A percentile compares a stretch with the other conserved stretches of the same genome.
Conservation (phyloP, 2,329 filamentous ascomycete genomes). For the Lasiodiplodia citricola region DNA sequence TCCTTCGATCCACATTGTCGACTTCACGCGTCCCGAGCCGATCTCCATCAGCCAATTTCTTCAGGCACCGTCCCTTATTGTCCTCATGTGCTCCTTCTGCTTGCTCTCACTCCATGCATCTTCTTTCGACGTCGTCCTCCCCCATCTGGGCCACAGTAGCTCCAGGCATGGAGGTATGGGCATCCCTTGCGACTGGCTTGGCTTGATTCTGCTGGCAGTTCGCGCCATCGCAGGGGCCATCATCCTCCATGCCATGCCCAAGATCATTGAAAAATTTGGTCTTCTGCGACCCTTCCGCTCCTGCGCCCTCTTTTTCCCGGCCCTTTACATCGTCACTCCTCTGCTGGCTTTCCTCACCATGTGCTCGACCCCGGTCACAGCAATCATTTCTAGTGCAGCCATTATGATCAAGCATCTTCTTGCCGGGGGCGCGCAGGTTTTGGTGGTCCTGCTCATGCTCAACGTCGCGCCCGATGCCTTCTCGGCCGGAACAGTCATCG, state of each 20-base stretch:
- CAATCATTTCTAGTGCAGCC: conserved; percentile 45
- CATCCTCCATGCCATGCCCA: conserved; percentile 46
- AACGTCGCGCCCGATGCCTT: conserved; percentile 55
- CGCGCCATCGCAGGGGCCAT: conserved; percentile 48
- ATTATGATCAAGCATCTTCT: conserved; percentile 52
- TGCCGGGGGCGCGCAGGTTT: conserved; percentile 48
- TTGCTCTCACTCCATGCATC: conserved; percentile 62
- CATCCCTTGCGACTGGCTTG: conserved; percentile 52
- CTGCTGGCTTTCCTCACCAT: conserved; percentile 45
- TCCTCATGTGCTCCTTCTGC: conserved; percentile 56
- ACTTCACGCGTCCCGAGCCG: conserved; percentile 43
- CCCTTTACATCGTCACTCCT: conserved; percentile 48
- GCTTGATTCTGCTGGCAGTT: conserved; percentile 48
- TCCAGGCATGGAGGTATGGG: conserved; percentile 53
- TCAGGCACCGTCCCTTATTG: conserved; percentile 51
- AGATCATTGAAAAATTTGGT: conserved; percentile 45
- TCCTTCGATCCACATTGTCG: conserved; percentile 43
- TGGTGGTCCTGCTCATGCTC: conserved; percentile 53
- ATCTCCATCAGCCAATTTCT: conserved; percentile 53
- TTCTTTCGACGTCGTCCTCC: conserved; percentile 57
- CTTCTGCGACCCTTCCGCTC: conserved; percentile 51
- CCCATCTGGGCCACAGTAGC: conserved; percentile 53
- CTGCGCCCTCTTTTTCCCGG: conserved; percentile 47
- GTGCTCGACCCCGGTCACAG: conserved; percentile 40
- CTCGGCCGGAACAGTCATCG: conserved; percentile 54